Conservation (phyloP, 2,329 filamentous ascomycete species). For the Catunica adiposa region DNA sequence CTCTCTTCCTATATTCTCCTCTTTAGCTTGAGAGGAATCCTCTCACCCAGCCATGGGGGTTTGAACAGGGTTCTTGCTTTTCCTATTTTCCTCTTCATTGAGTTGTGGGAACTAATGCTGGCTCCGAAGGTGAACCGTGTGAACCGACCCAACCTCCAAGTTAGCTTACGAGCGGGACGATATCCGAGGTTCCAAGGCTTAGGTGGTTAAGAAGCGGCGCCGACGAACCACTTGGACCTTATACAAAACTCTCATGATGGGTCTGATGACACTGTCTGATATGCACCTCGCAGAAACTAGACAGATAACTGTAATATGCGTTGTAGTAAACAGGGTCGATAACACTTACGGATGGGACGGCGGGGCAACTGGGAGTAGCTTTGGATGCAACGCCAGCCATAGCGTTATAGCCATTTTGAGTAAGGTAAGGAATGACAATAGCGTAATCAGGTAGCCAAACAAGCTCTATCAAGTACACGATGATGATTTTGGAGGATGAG, state of each 20-base stretch:
- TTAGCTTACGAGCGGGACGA: no score
- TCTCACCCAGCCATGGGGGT: background rate
- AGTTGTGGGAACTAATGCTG: no score
- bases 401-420: conserved; percentile 3
- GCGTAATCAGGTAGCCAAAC: background rate
- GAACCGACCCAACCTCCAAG: no score
- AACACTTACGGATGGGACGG: background rate
- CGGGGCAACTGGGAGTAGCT: background rate
- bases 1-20: background rate
- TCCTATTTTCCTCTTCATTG: no score
- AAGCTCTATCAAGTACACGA: background rate
- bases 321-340: background rate
- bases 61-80: no score
- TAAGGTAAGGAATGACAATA: background rate
- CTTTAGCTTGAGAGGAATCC: background rate
- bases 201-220: background rate
- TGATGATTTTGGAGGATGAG: background rate
- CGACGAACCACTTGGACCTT: background rate
- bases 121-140: no score
- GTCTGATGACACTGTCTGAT: background rate
- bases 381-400: background rate
- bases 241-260: no score
- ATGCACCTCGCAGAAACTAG: background rate
- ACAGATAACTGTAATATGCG: background rate
- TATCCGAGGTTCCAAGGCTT: background rate